Evolutionary conservation across 148 eudicot genomes (phyloP).

Genomic region (Amaranthus cruentus): DNA sequence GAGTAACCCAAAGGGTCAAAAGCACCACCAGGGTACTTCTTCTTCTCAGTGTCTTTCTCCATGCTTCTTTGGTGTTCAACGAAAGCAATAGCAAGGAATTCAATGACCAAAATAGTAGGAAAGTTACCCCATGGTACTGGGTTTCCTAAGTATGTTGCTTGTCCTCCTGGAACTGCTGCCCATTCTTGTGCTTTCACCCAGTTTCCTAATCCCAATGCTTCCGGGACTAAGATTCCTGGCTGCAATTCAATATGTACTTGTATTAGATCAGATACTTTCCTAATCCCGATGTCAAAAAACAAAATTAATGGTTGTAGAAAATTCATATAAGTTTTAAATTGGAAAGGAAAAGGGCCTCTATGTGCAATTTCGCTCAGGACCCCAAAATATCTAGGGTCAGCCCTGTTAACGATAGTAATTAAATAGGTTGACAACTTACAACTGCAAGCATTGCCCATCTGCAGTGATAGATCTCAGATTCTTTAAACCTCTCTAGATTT

Average conservation of each 20-base stretch:
- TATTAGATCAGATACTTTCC: not conserved
- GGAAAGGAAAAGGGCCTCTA: too few relatives aligned
- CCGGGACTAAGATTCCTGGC: slow-evolving; percentile 94
- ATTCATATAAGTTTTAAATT: too few relatives aligned
- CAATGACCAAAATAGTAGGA: slow-evolving; percentile 80
- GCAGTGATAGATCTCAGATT: slow-evolving; percentile 89
- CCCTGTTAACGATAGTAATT: too few relatives aligned
- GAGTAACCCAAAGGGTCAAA: slow-evolving; percentile 97
- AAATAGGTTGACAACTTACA: slow-evolving; percentile 41
- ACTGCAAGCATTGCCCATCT: slow-evolving; percentile 99
- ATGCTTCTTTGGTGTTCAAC: slow-evolving; percentile 90
- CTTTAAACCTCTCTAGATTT: slow-evolving; percentile 89
- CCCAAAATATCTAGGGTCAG: too few relatives aligned
- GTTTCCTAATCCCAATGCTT: slow-evolving; percentile 92
- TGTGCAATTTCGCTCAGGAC: too few relatives aligned
- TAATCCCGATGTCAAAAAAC: too few relatives aligned
- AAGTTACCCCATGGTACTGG: slow-evolving; percentile 98
- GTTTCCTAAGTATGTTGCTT: slow-evolving; percentile 91
- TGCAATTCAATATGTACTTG: slow-evolving; percentile 22
- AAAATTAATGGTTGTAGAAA: too few relatives aligned
- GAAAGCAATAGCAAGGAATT: slow-evolving; percentile 77
- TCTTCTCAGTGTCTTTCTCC: slow-evolving; percentile 92
- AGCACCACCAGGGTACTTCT: slow-evolving; percentile 98
- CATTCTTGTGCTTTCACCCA: slow-evolving; percentile 99
- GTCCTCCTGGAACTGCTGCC: slow-evolving; percentile 97